These are phyloP conservation scores for Coriaria nepalensis DNA, from an alignment of 306 rosid genomes.

Conservation along the genomic window DNA sequence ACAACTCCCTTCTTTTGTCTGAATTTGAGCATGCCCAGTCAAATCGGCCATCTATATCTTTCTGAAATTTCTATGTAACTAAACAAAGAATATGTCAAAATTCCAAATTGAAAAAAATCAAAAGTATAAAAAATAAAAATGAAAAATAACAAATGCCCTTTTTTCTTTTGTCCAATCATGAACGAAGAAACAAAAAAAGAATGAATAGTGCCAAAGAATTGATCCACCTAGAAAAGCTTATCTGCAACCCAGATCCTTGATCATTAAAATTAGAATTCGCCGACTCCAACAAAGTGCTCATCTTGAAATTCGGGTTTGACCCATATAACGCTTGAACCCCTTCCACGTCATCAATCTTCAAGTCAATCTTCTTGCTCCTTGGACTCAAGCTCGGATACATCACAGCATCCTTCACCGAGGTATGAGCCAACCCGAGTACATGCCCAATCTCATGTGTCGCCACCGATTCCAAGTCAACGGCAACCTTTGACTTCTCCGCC, in stretches of 20 bases:
- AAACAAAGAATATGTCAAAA: too few species aligned
- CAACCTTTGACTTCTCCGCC: conserved; percentile 46
- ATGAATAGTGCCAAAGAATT: conserved; percentile 12
- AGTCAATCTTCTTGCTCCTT: conserved; percentile 51
- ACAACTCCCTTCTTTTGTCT: too few species aligned
- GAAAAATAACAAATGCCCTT: neutral
- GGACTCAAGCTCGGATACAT: conserved; percentile 89
- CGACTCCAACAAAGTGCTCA: conserved; percentile 39
- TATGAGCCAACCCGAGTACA: conserved; percentile 72
- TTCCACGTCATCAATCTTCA: conserved; percentile 69
- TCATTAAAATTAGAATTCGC: conserved; percentile 23
- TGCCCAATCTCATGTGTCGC: conserved; percentile 97
- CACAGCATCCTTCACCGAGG: conserved; percentile 61
- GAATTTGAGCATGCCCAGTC: too few species aligned
- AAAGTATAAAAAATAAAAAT: neutral
- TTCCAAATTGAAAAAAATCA: too few species aligned
- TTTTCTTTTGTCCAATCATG: neutral
- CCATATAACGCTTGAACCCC: conserved; percentile 86
- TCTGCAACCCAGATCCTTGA: conserved; percentile 17
- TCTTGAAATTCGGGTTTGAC: conserved; percentile 64
- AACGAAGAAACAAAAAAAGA: conserved; percentile 13
- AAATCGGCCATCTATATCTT: too few species aligned
- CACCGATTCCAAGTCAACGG: conserved; percentile 90
- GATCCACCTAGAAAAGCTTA: conserved; percentile 16
- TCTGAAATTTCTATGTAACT: too few species aligned